phyloP scores from a whole-genome alignment of 108 stramenopile species.

The Cyclotella cryptica region DNA sequence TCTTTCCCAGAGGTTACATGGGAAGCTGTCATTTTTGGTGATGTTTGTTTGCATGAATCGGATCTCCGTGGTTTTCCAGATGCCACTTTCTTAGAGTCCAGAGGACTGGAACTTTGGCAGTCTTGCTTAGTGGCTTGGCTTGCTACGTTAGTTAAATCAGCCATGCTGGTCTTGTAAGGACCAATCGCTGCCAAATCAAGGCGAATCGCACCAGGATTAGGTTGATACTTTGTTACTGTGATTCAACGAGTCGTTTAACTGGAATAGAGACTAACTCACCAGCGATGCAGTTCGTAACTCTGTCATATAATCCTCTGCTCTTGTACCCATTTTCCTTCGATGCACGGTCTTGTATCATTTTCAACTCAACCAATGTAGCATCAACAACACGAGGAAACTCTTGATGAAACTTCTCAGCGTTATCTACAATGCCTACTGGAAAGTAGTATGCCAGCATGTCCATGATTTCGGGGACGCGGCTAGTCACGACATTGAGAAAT shows the following conservation, averaged over 20 bases:
- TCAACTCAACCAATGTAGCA: not conserved
- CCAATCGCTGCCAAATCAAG: not conserved
- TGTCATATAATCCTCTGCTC: slow-evolving; percentile 7
- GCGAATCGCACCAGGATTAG: not conserved
- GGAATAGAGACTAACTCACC: not conserved
- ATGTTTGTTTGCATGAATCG: not conserved
- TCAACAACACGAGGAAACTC: slow-evolving; percentile 9
- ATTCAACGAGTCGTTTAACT: too few species aligned
- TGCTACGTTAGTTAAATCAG: not conserved
- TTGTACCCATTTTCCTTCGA: slow-evolving; percentile 15
- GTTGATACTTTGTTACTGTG: not conserved
- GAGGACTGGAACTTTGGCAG: not conserved
- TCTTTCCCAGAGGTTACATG: not conserved
- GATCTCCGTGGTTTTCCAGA: not conserved
- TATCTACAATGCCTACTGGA: not conserved
- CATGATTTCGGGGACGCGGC: slow-evolving; percentile 9
- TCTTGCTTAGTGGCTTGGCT: not conserved
- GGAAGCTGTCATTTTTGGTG: not conserved
- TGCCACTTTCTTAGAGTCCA: not conserved
- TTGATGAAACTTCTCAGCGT: not conserved
- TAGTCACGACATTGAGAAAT: slow-evolving; percentile 9
- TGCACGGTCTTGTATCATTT: slow-evolving; percentile 14
- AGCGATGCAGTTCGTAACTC: slow-evolving; percentile 11
- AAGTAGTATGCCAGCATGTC: slow-evolving; percentile 9
- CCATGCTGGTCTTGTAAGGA: not conserved